phyloP scores from a whole-genome alignment of 352 stramenopile genomes.

The Globisporangium sylvaticum region DNA sequence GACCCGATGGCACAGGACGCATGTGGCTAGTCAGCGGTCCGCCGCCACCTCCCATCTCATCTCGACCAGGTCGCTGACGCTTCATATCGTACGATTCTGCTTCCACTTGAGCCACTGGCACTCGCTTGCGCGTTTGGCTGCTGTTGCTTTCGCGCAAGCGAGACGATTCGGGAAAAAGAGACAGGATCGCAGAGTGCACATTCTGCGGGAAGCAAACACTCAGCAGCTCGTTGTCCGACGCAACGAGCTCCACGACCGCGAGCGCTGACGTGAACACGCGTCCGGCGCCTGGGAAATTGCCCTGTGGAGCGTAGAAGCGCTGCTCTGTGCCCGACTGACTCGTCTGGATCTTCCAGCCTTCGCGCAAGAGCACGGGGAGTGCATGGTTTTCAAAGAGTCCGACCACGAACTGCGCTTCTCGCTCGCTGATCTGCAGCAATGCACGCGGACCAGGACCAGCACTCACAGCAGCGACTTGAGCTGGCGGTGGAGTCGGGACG shows the following conservation, averaged over 20 bases:
- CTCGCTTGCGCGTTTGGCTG: conserved; percentile 19
- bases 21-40: conserved; percentile 3
- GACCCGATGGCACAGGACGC: background rate
- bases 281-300: conserved; percentile 23
- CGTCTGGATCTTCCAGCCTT: conserved; percentile 60
- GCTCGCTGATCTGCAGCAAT: conserved; percentile 57
- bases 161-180: conserved; percentile 43
- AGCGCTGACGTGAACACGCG: conserved; percentile 54
- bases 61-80: conserved; percentile 20
- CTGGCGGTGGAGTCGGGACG: background rate
- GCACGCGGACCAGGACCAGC: background rate
- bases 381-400: conserved; percentile 81
- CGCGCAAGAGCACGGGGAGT: conserved; percentile 51
- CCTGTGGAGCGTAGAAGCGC: conserved; percentile 37
- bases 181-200: conserved; percentile 69
- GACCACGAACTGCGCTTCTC: conserved; percentile 70
- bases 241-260: conserved; percentile 76
- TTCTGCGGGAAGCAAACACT: conserved; percentile 65
- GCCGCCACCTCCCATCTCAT: conserved; percentile 5
- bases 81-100: conserved; percentile 29
- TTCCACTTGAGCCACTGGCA: background rate
- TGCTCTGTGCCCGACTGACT: conserved; percentile 29
- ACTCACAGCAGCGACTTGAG: background rate
- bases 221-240: conserved; percentile 55
- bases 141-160: conserved; percentile 3